Conservation (phyloP, 306 rosid genomes). For the Arachis hypogaea region DNA sequence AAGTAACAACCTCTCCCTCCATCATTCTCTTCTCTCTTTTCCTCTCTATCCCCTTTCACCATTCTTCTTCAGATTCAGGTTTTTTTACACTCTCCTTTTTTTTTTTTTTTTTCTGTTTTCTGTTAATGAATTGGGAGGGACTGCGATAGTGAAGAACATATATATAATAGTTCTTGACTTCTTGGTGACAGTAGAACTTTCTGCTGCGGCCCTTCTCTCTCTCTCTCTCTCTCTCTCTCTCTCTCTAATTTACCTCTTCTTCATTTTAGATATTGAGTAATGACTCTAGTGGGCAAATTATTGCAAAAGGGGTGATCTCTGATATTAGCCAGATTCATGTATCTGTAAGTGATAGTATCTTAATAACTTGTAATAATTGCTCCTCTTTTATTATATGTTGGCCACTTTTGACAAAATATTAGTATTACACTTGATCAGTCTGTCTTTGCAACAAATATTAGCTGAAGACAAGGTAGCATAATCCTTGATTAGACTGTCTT, state of each 20-base stretch:
- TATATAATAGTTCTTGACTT: no score
- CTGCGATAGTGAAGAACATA: neutral
- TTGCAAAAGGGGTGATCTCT: slow-evolving; percentile 78
- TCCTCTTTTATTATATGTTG: slow-evolving; percentile 33
- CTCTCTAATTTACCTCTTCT: slow-evolving; percentile 32
- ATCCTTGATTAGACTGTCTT: slow-evolving; percentile 32
- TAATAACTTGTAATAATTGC: slow-evolving; percentile 29
- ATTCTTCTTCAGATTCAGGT: no score
- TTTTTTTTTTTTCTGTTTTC: no score
- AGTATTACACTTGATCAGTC: slow-evolving; percentile 25
- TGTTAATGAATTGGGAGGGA: neutral
- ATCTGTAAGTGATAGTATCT: slow-evolving; percentile 60
- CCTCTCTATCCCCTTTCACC: no score
- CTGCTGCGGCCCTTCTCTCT: neutral
- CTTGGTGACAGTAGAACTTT: neutral
- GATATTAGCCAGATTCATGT: slow-evolving; percentile 68
- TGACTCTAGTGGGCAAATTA: slow-evolving; percentile 59
- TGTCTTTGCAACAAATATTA: neutral
- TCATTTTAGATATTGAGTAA: slow-evolving; percentile 71
- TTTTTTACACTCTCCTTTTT: no score
- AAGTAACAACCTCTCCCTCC: no score
- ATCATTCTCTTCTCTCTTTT: no score
- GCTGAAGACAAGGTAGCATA: slow-evolving; percentile 8
- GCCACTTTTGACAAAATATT: neutral
- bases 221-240: neutral